Conservation (phyloP, 768 basidiomycete genomes). For the Serendipita sp. region DNA sequence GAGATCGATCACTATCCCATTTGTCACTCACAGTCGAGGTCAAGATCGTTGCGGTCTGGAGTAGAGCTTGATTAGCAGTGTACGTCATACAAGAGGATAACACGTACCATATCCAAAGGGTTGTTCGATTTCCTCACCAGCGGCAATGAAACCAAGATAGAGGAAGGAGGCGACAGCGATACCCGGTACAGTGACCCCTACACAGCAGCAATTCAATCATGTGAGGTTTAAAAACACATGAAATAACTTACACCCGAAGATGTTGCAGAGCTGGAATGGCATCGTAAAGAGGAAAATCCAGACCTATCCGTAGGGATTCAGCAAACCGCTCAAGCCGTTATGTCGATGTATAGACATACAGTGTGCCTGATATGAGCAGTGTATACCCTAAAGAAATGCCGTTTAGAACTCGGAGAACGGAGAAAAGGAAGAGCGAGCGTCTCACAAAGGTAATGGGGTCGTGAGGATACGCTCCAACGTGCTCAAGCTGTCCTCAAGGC, state of each 20-base stretch:
- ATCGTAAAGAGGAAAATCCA: conserved; percentile 64
- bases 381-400: conserved; percentile 29
- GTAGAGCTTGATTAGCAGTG: background rate
- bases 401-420: background rate
- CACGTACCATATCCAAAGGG: conserved; percentile 33
- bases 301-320: too few species aligned
- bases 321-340: too few species aligned
- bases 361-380: conserved; percentile 48
- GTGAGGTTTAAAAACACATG: background rate
- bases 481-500: conserved; percentile 13
- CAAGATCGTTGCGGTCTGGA: conserved; percentile 48
- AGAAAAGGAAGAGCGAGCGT: conserved; percentile 10
- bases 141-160: conserved; percentile 59
- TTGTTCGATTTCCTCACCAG: conserved; percentile 34
- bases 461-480: conserved; percentile 45
- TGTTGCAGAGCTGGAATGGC: conserved; percentile 53
- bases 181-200: conserved; percentile 41
- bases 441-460: conserved; percentile 49
- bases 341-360: conserved; percentile 16
- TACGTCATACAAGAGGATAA: background rate
- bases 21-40: conserved; percentile 28
- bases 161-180: conserved; percentile 51
- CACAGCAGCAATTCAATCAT: background rate
- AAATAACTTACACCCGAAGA: conserved; percentile 31
- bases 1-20: too few species aligned